Conservation (phyloP, 2,329 filamentous ascomycete genomes). For the Tolypocladium inflatum region DNA sequence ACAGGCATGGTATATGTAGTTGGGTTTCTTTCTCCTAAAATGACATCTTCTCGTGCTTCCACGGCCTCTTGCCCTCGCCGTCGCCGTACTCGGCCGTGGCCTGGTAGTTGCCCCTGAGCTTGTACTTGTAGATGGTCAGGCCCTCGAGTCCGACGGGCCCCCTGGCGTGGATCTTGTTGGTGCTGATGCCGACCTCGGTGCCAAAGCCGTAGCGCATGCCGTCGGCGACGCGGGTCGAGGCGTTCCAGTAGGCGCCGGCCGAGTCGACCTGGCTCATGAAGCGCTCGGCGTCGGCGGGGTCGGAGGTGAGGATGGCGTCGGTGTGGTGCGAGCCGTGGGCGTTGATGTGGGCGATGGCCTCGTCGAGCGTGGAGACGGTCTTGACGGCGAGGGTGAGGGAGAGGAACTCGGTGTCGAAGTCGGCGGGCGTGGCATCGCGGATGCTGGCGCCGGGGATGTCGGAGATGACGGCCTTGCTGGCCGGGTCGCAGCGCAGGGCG, state of each 20-base stretch:
- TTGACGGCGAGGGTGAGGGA: slow-evolving; percentile 78
- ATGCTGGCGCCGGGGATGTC: slow-evolving; percentile 38
- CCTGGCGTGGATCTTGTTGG: slow-evolving; percentile 93
- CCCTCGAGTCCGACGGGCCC: slow-evolving; percentile 92
- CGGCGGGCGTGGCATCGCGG: slow-evolving; percentile 55
- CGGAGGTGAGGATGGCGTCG: slow-evolving; percentile 75
- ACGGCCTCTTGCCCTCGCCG: slow-evolving; percentile 47
- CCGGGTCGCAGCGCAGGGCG: slow-evolving; percentile 66
- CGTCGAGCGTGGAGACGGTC: slow-evolving; percentile 57
- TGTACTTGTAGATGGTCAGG: slow-evolving; percentile 95
- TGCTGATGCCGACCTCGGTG: slow-evolving; percentile 96
- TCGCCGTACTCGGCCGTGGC: slow-evolving; percentile 67
- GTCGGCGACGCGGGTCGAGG: slow-evolving; percentile 87
- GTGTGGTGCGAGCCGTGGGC: slow-evolving; percentile 88
- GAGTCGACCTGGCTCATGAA: slow-evolving; percentile 86
- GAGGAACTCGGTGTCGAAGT: slow-evolving; percentile 86
- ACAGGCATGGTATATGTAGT: neutral
- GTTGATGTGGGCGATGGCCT: slow-evolving; percentile 85
- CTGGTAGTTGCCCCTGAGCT: slow-evolving; percentile 76
- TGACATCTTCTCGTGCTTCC: slow-evolving; percentile 48
- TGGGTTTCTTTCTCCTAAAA: slow-evolving; percentile 17
- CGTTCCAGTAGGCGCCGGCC: slow-evolving; percentile 94
- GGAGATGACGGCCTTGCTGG: slow-evolving; percentile 55
- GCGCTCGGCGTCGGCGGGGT: slow-evolving; percentile 56
- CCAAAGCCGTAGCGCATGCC: slow-evolving; percentile 97